Conservation (phyloP, 176 grass and related monocot genomes). For the Eleusine indica region DNA sequence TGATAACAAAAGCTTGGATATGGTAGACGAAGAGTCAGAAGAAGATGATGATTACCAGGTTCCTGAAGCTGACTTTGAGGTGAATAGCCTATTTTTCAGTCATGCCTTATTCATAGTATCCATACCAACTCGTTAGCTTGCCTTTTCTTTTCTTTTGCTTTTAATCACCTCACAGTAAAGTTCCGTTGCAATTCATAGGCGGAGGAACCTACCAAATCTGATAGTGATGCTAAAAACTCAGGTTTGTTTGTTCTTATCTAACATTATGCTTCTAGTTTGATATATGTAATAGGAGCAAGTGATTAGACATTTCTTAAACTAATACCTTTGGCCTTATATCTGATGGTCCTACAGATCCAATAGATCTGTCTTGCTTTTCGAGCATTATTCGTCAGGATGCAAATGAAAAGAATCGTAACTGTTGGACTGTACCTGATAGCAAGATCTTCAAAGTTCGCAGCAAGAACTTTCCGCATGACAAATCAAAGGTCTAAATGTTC, state of each 20-base stretch:
- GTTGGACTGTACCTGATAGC: slow-evolving; percentile 78
- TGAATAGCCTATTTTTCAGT: slow-evolving; percentile 32
- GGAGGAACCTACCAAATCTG: slow-evolving; percentile 42
- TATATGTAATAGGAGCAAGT: slow-evolving; percentile 25
- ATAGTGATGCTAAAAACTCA: slow-evolving; percentile 56
- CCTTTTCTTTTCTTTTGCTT: neutral
- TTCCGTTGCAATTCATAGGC: slow-evolving; percentile 52
- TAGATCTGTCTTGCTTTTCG: slow-evolving; percentile 83
- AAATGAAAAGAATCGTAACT: slow-evolving; percentile 79
- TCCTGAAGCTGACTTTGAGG: slow-evolving; percentile 63
- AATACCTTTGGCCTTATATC: slow-evolving; percentile 35
- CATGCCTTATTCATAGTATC: slow-evolving; percentile 10
- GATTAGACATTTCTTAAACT: slow-evolving; percentile 25
- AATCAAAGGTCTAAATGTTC: slow-evolving; percentile 74
- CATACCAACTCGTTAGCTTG: slow-evolving; percentile 12
- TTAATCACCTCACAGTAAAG: slow-evolving; percentile 11
- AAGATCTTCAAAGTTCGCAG: slow-evolving; percentile 96
- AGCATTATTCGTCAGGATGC: slow-evolving; percentile 68
- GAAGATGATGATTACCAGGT: slow-evolving; percentile 90
- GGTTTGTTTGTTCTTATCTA: slow-evolving; percentile 39
- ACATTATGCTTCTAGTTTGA: slow-evolving; percentile 34
- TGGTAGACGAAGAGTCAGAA: slow-evolving; percentile 86
- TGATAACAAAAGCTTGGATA: slow-evolving; percentile 46
- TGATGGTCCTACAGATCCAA: slow-evolving; percentile 48
- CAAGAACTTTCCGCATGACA: slow-evolving; percentile 80